Conservation (phyloP, 805 yeast species). For the Kazachstania kunashirensis region DNA sequence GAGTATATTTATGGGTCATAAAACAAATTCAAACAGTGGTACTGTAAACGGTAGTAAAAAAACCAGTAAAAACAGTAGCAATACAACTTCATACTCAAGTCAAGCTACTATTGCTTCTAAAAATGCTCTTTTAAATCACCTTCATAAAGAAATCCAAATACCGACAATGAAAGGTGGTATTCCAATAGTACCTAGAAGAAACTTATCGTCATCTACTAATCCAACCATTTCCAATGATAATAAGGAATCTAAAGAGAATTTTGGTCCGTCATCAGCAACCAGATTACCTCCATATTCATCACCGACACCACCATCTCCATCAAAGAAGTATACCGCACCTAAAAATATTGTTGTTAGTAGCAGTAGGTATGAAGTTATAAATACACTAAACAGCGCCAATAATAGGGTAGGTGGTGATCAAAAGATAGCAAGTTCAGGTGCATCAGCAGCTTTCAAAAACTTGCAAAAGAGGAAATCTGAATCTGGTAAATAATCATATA, state of each 20-base stretch:
- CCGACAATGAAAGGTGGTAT: too few relatives aligned
- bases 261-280: too few relatives aligned
- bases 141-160: background rate
- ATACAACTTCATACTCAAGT: background rate
- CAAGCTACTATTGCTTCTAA: background rate
- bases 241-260: too few relatives aligned
- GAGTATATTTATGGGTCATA: too few relatives aligned
- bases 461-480: conserved; percentile 11
- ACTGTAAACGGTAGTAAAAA: background rate
- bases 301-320: background rate
- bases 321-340: conserved; percentile 18
- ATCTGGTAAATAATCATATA: background rate
- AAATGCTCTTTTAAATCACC: background rate
- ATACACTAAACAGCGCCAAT: conserved; percentile 14
- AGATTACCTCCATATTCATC: conserved; percentile 3
- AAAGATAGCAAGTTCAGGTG: conserved; percentile 27
- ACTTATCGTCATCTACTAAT: too few relatives aligned
- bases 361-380: conserved; percentile 27
- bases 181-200: too few relatives aligned
- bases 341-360: conserved; percentile 28
- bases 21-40: too few relatives aligned
- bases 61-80: background rate
- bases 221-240: too few relatives aligned
- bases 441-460: conserved; percentile 29
- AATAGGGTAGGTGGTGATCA: conserved; percentile 8